phyloP scores from a whole-genome alignment of 257 asterid species.

The Anisodus acutangulus region DNA sequence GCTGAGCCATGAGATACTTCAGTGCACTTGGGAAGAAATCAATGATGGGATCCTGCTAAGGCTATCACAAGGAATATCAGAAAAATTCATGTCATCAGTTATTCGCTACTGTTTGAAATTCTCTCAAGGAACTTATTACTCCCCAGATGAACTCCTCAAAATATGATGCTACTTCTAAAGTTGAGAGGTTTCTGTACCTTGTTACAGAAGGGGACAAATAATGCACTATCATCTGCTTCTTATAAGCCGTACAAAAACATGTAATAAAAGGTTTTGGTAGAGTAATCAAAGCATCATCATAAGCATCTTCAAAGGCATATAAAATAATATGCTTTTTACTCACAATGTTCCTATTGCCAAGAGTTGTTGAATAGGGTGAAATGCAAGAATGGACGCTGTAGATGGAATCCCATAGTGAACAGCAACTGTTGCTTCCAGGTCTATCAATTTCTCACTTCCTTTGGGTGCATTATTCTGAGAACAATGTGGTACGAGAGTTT shows the following conservation, averaged over 20 bases:
- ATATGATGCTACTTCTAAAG: conserved; percentile 4
- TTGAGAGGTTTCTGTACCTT: background rate
- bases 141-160: conserved; percentile 16
- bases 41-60: background rate
- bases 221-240: conserved; percentile 17
- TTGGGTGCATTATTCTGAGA: conserved; percentile 42
- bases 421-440: conserved; percentile 59
- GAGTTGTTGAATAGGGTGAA: conserved; percentile 80
- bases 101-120: background rate
- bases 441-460: conserved; percentile 46
- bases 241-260: background rate
- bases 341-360: conserved; percentile 94
- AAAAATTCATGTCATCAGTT: conserved; percentile 3
- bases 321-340: conserved; percentile 36
- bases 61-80: background rate
- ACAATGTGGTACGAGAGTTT: conserved; percentile 26
- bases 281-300: background rate
- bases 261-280: background rate
- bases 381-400: conserved; percentile 82
- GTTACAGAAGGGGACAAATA: background rate
- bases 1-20: background rate
- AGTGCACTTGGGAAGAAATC: background rate
- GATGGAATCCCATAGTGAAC: conserved; percentile 96
- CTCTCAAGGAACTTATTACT: conserved; percentile 17
- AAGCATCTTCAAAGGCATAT: conserved; percentile 9